Evolutionary conservation across 1,284 basidiomycete species (phyloP), one percentile per base, ranked within the genome.

Genomic region (Puccinia triticina): DNA sequence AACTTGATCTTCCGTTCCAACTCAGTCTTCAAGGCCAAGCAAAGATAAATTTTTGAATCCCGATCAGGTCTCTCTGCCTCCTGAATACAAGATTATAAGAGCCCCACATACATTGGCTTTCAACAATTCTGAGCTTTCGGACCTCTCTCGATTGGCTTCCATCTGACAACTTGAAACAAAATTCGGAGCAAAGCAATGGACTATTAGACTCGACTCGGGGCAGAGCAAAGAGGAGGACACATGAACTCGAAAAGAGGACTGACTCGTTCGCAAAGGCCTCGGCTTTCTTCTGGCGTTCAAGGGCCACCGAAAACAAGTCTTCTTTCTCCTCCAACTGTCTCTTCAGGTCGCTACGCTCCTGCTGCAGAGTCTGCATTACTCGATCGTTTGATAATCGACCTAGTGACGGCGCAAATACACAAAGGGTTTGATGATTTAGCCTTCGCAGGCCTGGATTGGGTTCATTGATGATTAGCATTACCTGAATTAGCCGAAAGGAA

Each of bases 1-100:
- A 94, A 92, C 86, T 94, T 94, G 85, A 92, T 89, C 86, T 93
- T 92, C 85, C 93, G 93, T 88, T 94, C 93, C 29, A 94, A 89
- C 83, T 89, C 91, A 14, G 92, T 93, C 93, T 94, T 61, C 78
- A 83, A 57, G 67, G 82, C 72, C 69, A 67, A 53, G 18, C 77
- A 83, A 64, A 73, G 48, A 53, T 67, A 50, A 29, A 37, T 57
- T 26, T 40, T 29, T 26, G n/a, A 67, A 21, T n/a, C 59, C 21
- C 18, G 26, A 57, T 69, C 50, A 71, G 67, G 21, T 43, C 50
- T 48, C 32, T 53, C 10, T 18, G 43, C 43, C 53, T 26, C n/a
- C 61, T 26, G 37, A 43, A 43, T 59, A 18, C 34, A 37, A 75
- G 37, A 32, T 29, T 37, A 46, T 40, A n/a, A 40, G 23, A 40